Evolutionary conservation across 192 early-diverging fungal genomes (phyloP), one percentile per base, ranked within the genome.

Genomic region (Linnemannia exigua): DNA sequence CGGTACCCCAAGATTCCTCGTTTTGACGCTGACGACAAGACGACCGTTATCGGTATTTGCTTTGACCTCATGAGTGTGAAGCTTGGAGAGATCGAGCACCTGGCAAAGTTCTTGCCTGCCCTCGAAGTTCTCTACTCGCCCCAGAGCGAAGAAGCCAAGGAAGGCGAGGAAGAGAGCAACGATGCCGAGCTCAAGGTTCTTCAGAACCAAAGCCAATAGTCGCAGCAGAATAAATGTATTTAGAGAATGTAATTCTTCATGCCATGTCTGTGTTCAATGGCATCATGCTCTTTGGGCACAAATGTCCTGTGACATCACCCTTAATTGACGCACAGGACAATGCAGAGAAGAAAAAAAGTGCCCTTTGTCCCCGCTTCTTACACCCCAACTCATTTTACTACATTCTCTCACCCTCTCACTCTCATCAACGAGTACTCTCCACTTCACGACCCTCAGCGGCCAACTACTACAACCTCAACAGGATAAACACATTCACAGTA

Each of bases 1-100:
- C 92, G 98, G 19, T 99, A 98, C 86, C 95, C 96, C 5, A 97
- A 96, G 85, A 88, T 96, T n/a, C 96, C 95, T 0, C 67, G 79
- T 35, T 91, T 94, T 17, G 75, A 80, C 37, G 69, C 78, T n/a
- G 76, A 89, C 66, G 86, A 85, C 37, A 87, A 89, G 25, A 51
- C 74, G 36, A 82, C 77, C 28, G 72, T 80, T 16, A 88, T 95
- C 41, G 95, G 93, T 22, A 90, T 96, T 38, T 94, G 94, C 47
- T 96, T 97, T 89, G 96, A 97, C 84, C 84, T 95, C 87, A 96
- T 97, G 95, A 70, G 87, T 51, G 88, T 95, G 5, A 79, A 70
- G 17, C 81, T 95, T 41, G 82, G 86, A 0, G 86, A 93, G 51
- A 88, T 95, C 35, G 73, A 74, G 31, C 69, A 82, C 58, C 74